Conservation (phyloP, 148 eudicot genomes). For the Polygonum aviculare region DNA sequence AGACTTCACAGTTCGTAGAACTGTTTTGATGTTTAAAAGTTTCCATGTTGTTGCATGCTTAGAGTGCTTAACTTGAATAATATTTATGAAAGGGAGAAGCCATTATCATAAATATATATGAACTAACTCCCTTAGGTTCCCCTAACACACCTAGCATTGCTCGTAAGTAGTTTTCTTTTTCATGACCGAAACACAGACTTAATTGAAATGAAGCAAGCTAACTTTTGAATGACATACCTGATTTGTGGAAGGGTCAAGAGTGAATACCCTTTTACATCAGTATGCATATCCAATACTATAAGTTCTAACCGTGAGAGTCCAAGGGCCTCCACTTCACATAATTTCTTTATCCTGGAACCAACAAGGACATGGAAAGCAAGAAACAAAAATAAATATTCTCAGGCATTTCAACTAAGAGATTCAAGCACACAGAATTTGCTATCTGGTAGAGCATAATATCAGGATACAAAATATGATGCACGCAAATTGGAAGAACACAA, state of each 20-base stretch:
- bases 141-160: not conserved
- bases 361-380: not conserved
- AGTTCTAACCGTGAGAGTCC: conserved; percentile 59
- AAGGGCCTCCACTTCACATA: conserved; percentile 76
- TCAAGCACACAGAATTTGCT: not conserved
- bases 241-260: conserved; percentile 82
- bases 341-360: conserved; percentile 68
- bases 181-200: not conserved
- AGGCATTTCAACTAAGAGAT: not conserved
- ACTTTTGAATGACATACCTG: conserved; percentile 39
- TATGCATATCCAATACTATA: conserved; percentile 73
- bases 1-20: not conserved
- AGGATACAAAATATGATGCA: too few relatives aligned
- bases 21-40: not conserved
- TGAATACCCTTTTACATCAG: conserved; percentile 89
- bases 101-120: not conserved
- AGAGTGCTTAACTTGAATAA: not conserved
- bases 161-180: not conserved
- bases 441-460: too few relatives aligned
- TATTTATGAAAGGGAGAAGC: not conserved
- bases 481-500: too few relatives aligned
- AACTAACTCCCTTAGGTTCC: not conserved
- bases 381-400: not conserved
- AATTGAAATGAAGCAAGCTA: not conserved
- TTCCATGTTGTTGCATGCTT: not conserved